phyloP scores from a whole-genome alignment of 1,284 basidiomycete genomes.

The Cystobasidiaceae sp. region DNA sequence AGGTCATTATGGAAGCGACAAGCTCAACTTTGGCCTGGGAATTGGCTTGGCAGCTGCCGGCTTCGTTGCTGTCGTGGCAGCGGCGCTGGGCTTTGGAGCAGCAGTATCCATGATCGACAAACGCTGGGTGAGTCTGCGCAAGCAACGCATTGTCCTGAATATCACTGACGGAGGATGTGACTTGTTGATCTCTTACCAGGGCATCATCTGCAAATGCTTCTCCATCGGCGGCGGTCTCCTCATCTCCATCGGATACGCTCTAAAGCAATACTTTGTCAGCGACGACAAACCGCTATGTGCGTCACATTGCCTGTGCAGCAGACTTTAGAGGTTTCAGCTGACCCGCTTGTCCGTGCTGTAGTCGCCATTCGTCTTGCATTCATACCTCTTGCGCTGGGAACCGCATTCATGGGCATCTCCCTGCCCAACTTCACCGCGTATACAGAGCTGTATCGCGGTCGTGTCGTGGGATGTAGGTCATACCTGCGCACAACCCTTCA shows the following conservation, averaged over 20 bases:
- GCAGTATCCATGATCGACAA: conserved; percentile 10
- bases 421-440: conserved; percentile 30
- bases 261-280: conserved; percentile 27
- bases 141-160: no score
- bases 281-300: conserved; percentile 17
- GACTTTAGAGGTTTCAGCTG: no score
- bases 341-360: background rate
- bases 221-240: conserved; percentile 5
- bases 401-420: conserved; percentile 25
- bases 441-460: conserved; percentile 16
- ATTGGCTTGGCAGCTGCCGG: conserved; percentile 4
- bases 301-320: background rate
- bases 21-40: conserved; percentile 13
- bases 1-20: background rate
- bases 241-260: conserved; percentile 15
- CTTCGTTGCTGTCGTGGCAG: conserved; percentile 13
- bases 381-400: conserved; percentile 10
- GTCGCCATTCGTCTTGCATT: conserved; percentile 23
- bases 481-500: no score
- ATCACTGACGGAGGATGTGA: no score
- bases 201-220: conserved; percentile 18
- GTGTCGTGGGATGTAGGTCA: conserved; percentile 1
- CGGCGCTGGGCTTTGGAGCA: conserved; percentile 25
- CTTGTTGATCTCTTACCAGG: no score
- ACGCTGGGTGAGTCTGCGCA: background rate